A percentile compares a stretch with the other conserved stretches of the same genome.
Evolutionary conservation across 306 rosid genomes (phyloP).

Genomic region (Trifolium subterraneum): DNA sequence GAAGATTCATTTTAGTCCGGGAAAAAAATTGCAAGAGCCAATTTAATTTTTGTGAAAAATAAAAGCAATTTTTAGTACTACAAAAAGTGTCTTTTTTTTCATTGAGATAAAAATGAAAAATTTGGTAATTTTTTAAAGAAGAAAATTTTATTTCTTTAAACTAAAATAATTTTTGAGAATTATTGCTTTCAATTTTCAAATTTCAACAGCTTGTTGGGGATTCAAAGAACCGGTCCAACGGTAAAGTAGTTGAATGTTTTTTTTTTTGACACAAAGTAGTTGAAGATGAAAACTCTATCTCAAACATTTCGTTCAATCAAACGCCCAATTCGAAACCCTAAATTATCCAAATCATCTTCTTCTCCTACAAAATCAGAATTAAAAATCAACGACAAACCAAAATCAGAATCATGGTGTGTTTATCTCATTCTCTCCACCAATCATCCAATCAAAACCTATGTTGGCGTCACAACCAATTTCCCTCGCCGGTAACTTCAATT

Average conservation of each 20-base stretch:
- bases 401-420: slow-evolving; percentile 65
- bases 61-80: no score
- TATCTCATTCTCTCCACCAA: slow-evolving; percentile 85
- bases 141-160: not conserved
- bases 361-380: slow-evolving; percentile 41
- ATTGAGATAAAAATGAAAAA: no score
- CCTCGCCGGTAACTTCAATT: slow-evolving; percentile 67
- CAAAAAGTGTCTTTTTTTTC: no score
- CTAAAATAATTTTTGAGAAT: not conserved
- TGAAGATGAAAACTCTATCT: slow-evolving; percentile 55
- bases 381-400: slow-evolving; percentile 37
- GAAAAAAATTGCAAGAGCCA: no score
- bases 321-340: slow-evolving; percentile 50
- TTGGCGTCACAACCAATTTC: slow-evolving; percentile 82
- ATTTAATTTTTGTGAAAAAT: no score
- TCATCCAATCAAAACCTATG: slow-evolving; percentile 82
- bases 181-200: not conserved
- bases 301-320: slow-evolving; percentile 61
- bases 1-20: no score
- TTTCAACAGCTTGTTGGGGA: not conserved
- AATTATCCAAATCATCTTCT: slow-evolving; percentile 37
- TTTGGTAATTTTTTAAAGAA: no score
- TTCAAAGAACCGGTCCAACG: slow-evolving; percentile 19
- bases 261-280: no score
- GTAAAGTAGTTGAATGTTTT: not conserved